Evolutionary conservation across 23 red algal genomes (phyloP).

Genomic region (Gracilaria caudata): DNA sequence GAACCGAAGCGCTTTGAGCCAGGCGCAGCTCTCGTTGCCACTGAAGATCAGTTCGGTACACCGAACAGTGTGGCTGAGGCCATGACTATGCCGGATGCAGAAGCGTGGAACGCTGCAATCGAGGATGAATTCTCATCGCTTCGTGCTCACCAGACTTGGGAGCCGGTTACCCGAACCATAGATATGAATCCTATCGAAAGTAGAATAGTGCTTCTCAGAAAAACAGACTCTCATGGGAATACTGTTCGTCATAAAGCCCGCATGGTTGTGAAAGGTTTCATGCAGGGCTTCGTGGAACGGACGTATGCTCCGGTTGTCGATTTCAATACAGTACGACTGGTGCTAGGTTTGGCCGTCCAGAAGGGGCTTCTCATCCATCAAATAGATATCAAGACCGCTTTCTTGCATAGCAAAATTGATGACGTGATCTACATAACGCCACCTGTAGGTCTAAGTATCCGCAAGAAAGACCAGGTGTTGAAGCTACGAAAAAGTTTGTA

Average conservation of each 20-base stretch:
- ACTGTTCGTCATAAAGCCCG: conserved; percentile 41
- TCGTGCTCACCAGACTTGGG: conserved; percentile 16
- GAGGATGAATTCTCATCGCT: conserved; percentile 17
- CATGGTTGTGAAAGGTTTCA: conserved; percentile 43
- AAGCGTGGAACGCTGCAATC: conserved; percentile 37
- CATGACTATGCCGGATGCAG: background rate
- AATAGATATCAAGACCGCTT: conserved; percentile 66
- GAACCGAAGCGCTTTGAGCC: background rate
- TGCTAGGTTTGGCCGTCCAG: conserved; percentile 30
- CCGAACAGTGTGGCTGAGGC: conserved; percentile 7
- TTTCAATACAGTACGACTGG: conserved; percentile 23
- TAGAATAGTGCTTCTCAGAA: conserved; percentile 28
- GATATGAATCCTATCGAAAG: background rate
- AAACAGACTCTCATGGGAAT: background rate
- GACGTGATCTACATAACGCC: conserved; percentile 28
- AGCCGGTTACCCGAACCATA: background rate
- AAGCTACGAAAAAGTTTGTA: background rate
- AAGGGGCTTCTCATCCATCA: conserved; percentile 22
- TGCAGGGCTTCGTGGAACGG: conserved; percentile 34
- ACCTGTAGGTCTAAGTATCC: background rate
- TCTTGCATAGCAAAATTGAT: conserved; percentile 51
- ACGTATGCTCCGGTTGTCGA: conserved; percentile 44
- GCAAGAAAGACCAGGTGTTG: background rate
- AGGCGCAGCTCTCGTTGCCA: background rate
- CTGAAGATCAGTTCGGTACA: background rate